Base-by-base conservation (phyloP, 2,329 filamentous ascomycete genomes). In the Lasiodiplodia gonubiensis region DNA sequence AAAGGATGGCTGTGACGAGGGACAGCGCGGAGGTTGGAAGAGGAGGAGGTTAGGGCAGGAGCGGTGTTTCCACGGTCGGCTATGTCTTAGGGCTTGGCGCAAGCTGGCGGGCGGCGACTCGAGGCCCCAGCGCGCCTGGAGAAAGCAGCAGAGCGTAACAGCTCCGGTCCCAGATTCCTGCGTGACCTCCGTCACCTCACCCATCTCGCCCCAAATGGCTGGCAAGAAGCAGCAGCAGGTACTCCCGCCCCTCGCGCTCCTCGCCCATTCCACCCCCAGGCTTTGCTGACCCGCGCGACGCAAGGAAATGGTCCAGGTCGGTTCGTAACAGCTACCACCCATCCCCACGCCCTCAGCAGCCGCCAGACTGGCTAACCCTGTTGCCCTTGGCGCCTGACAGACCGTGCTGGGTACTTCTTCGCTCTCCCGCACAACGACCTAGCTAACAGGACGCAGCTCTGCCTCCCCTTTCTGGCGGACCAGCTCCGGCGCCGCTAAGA, bases 301-400 rank as follows among this genome's bases (percentile, higher is more conserved):
- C 51, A 67, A 98, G 93, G 95, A 99, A 86, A 99, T 99, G 95
- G 92, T 97, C 74, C 94, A 99, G 91, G 94, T 99, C 85, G 94
- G 95, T 98, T 90, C 86, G 89, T 91, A 78, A 71, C 74, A 73
- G 71, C 72, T 70, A 71, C 69, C 70, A 69, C 64, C 51, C 51
- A 68, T 65, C 35, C 35, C 70, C 71, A 67, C 70, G 69, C 67
- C 59, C 69, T 68, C 67, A 68, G 61, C 65, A 68, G 70, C 79
- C 77, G 79, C 70, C 76, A 74, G 53, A 76, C 77, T 67, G 75
- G 76, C 77, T 80, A 75, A 70, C 77, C n/a, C 76, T 46, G 54
- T 55, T 27, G 42, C 64, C 59, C 59, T 67, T 52, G 57, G 51
- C 33, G 4, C 37, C 27, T 55, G 39, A 51, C 51, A 67, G 54